Conservation (phyloP, 805 yeast species). For the Yueomyces sp. region DNA sequence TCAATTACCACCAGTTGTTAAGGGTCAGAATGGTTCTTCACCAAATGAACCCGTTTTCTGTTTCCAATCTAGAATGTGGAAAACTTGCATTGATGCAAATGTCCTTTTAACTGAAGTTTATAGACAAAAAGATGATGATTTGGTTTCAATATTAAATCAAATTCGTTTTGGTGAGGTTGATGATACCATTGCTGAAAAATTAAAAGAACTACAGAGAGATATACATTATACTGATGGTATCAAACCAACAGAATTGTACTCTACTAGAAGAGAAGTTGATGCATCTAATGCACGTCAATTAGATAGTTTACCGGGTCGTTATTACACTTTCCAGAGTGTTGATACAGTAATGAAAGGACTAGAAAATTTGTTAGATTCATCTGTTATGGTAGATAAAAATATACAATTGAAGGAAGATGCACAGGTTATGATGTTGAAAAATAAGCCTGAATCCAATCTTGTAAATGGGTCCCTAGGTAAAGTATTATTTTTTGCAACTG, state of each 20-base stretch:
- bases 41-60: constrained; percentile 37
- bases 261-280: constrained; percentile 79
- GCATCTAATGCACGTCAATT: constrained; percentile 49
- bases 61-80: constrained; percentile 69
- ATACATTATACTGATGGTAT: constrained; percentile 59
- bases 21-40: constrained; percentile 20
- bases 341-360: constrained; percentile 28
- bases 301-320: constrained; percentile 33
- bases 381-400: constrained; percentile 56
- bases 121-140: constrained; percentile 64
- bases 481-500: constrained; percentile 32
- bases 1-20: constrained; percentile 83
- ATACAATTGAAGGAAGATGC: constrained; percentile 68
- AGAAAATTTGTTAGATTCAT: constrained; percentile 32
- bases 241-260: constrained; percentile 77
- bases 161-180: constrained; percentile 61
- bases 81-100: constrained; percentile 43
- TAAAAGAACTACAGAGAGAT: constrained; percentile 42
- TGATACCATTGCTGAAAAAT: constrained; percentile 32
- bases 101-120: constrained; percentile 68
- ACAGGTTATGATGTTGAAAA: constrained; percentile 89
- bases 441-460: constrained; percentile 48
- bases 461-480: constrained; percentile 90
- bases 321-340: constrained; percentile 30
- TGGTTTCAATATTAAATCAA: constrained; percentile 69